Evolutionary conservation across 83 land plant species (phyloP), one percentile per base, ranked within the genome.

Genomic region (Picea abies): DNA sequence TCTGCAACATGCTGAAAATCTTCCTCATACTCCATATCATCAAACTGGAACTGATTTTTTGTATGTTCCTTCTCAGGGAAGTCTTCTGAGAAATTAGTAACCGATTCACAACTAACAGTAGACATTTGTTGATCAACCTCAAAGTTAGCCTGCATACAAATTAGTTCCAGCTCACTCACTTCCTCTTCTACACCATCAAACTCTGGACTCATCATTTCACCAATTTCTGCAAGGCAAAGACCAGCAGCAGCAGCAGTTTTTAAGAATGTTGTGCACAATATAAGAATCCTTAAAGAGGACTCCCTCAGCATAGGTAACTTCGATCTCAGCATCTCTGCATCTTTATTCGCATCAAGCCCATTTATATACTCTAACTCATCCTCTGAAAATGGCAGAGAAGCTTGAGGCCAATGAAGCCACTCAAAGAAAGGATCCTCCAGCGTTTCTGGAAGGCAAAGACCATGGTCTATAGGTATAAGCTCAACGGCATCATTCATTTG

Each of bases 381-480:
- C 25, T 93, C 96, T 9, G 97, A 91, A 56, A 95, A 95, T 4
- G 97, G 97, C 60, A 95, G 78, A 17, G 97, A 91, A 22, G 97
- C 88, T 72, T 95, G 97, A 37, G 96, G 97, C 97, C 97, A 95
- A 76, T 95, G 97, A 39, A 93, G 90, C 97, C 97, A 95, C 79
- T 95, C 97, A 76, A 95, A 93, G 79, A 93, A 95, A 4, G 96
- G 96, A 68, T 91, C 94, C 77, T 95, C 97, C 84, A 95, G 88
- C 37, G 80, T 76, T 72, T 95, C 96, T 15, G 97, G 97, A 35
- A 95, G 85, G 89, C 97, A 95, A 2, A 95, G 94, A 9, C 97
- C 97, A 81, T 95, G 97, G 76, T 95, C 97, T 69, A 95, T 95
- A 5, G 97, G 97, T 44, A 95, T 87, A 6, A 95, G 89, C 75